phyloP scores from a whole-genome alignment of 345 rosid species.

The Crucihimalaya himalaica region DNA sequence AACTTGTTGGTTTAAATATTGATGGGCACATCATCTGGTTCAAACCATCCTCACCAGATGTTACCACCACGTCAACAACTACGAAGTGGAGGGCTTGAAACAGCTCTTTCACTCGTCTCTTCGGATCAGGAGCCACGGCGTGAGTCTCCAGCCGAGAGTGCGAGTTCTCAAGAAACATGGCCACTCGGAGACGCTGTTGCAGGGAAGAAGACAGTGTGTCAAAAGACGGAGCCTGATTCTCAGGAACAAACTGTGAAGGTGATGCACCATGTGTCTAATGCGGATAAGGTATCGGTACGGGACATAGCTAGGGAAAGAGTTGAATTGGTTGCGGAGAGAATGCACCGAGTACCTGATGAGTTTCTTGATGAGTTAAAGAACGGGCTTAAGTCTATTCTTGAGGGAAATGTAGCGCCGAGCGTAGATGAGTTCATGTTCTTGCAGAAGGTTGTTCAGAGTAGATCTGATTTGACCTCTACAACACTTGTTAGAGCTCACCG shows the following conservation, averaged over 20 bases:
- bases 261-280: slow-evolving; percentile 59
- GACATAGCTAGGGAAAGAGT: slow-evolving; percentile 86
- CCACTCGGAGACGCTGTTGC: slow-evolving; percentile 43
- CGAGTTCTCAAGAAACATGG: slow-evolving; percentile 94
- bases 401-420: slow-evolving; percentile 77
- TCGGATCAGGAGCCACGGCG: slow-evolving; percentile 57
- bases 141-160: slow-evolving; percentile 95
- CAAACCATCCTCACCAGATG: slow-evolving; percentile 78
- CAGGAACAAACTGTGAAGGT: slow-evolving; percentile 73
- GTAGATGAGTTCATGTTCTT: slow-evolving; percentile 70
- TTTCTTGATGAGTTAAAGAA: slow-evolving; percentile 78
- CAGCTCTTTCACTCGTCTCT: slow-evolving; percentile 49
- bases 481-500: slow-evolving; percentile 78
- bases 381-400: slow-evolving; percentile 69
- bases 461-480: slow-evolving; percentile 72
- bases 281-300: slow-evolving; percentile 74
- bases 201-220: slow-evolving; percentile 53
- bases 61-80: slow-evolving; percentile 89
- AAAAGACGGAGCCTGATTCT: slow-evolving; percentile 63
- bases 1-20: slow-evolving; percentile 11
- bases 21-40: slow-evolving; percentile 94
- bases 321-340: slow-evolving; percentile 73
- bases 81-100: slow-evolving; percentile 39
- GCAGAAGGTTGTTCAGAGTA: slow-evolving; percentile 78
- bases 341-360: slow-evolving; percentile 70